Conservation (phyloP, 2,329 filamentous ascomycete genomes). For the Falciphora oryzae region DNA sequence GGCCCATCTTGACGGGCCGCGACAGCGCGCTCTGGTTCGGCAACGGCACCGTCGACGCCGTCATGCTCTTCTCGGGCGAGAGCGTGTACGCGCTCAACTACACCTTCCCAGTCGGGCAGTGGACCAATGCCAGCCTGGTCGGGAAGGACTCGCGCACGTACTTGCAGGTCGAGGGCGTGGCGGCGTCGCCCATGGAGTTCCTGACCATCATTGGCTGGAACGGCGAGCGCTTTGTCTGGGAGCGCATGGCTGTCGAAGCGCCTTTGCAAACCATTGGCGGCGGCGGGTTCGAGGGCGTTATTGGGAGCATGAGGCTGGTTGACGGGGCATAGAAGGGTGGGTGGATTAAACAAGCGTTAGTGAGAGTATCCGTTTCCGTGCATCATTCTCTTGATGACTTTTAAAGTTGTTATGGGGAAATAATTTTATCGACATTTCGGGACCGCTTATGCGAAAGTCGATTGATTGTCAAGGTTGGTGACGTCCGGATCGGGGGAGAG, state of each 20-base stretch:
- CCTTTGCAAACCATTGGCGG: conserved; percentile 34
- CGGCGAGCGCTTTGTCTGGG: conserved; percentile 34
- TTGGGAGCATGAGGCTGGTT: conserved; percentile 24
- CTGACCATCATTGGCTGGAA: conserved; percentile 36
- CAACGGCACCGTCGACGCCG: conserved; percentile 21
- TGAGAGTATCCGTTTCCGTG: not conserved
- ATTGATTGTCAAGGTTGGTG: no score
- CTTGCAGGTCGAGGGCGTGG: conserved; percentile 15
- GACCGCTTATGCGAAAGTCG: no score
- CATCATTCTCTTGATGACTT: no score
- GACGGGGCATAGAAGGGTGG: conserved; percentile 2
- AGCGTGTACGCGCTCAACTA: conserved; percentile 30
- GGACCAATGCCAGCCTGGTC: conserved; percentile 25
- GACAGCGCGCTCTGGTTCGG: conserved; percentile 37
- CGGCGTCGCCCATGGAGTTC: conserved; percentile 30
- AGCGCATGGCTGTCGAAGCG: conserved; percentile 38
- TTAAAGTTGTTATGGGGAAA: no score
- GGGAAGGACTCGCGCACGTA: conserved; percentile 28
- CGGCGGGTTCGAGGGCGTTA: conserved; percentile 21
- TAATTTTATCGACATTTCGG: no score
- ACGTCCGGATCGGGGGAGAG: no score
- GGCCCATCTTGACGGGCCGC: conserved; percentile 33
- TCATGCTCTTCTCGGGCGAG: conserved; percentile 29
- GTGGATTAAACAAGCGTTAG: not conserved
- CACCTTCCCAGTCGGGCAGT: conserved; percentile 24